Percentiles rank a stretch among this genome's conserved stretches.
These are phyloP conservation scores for Rhizopogon rudus DNA, from an alignment of 768 basidiomycete species.

Conservation along the genomic window DNA sequence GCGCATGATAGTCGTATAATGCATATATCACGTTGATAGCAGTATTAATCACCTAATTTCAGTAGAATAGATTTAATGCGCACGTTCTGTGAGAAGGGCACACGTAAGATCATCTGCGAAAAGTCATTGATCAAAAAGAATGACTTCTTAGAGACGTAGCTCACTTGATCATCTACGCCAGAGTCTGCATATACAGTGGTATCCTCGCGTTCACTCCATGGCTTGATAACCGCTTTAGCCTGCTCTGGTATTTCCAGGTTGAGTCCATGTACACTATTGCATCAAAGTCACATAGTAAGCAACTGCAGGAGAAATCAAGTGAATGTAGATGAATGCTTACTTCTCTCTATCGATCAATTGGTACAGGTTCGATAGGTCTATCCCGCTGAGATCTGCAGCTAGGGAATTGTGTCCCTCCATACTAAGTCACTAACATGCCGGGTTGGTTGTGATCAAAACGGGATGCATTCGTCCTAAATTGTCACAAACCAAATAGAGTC, in stretches of 20 bases:
- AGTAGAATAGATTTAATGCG: constrained; percentile 68
- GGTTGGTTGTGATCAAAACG: not conserved
- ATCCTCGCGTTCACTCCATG: constrained; percentile 76
- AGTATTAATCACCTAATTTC: constrained; percentile 56
- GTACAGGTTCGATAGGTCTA: constrained; percentile 53
- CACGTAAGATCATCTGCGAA: constrained; percentile 68
- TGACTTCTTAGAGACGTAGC: constrained; percentile 5
- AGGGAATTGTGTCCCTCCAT: constrained; percentile 30
- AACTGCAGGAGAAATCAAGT: not conserved
- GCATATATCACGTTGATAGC: not conserved
- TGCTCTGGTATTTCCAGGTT: constrained; percentile 79
- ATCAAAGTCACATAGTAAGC: constrained; percentile 1
- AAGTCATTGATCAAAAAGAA: not conserved
- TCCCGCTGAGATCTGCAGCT: constrained; percentile 39
- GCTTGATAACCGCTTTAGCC: constrained; percentile 72
- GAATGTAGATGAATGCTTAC: constrained; percentile 33
- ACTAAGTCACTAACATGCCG: too few species aligned
- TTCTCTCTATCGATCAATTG: constrained; percentile 60
- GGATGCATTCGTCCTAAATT: constrained; percentile 7
- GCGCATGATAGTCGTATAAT: not conserved
- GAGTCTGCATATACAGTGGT: constrained; percentile 48
- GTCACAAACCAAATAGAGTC: constrained; percentile 14
- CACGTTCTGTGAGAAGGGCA: constrained; percentile 78
- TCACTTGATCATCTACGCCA: constrained; percentile 81
- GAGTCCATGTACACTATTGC: constrained; percentile 67